Percentiles rank a stretch among this genome's conserved stretches.
phyloP scores from a whole-genome alignment of 2,329 filamentous ascomycete genomes.

The Penicillium italicum region DNA sequence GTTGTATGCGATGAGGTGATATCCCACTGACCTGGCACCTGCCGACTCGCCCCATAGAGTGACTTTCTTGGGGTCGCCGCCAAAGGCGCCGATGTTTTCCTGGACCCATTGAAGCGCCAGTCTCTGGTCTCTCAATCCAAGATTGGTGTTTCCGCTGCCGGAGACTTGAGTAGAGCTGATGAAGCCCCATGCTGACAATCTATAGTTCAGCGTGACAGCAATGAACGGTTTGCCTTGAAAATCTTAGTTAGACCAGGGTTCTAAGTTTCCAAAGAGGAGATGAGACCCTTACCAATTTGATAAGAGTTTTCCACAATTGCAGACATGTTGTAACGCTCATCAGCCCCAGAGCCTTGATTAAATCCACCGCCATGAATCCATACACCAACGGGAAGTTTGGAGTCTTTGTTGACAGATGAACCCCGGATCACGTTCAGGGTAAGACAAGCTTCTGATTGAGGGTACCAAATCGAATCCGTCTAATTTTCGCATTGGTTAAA shows the following conservation, averaged over 20 bases:
- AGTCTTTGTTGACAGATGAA: slow-evolving; percentile 33
- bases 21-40: slow-evolving; percentile 50
- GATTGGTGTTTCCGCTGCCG: slow-evolving; percentile 50
- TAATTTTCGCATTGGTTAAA: slow-evolving; percentile 3
- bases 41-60: slow-evolving; percentile 57
- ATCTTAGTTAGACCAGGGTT: not conserved
- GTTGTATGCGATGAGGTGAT: slow-evolving; percentile 53
- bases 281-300: slow-evolving; percentile 36
- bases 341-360: slow-evolving; percentile 48
- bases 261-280: not conserved
- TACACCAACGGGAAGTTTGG: slow-evolving; percentile 53
- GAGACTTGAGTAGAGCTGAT: slow-evolving; percentile 47
- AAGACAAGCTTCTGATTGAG: slow-evolving; percentile 55
- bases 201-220: slow-evolving; percentile 54
- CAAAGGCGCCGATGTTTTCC: slow-evolving; percentile 37
- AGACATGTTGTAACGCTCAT: slow-evolving; percentile 61
- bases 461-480: slow-evolving; percentile 38
- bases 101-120: slow-evolving; percentile 39
- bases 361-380: slow-evolving; percentile 62
- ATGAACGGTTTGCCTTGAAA: slow-evolving; percentile 48
- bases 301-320: slow-evolving; percentile 56
- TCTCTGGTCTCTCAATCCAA: slow-evolving; percentile 49
- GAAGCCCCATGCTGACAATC: slow-evolving; percentile 53
- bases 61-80: slow-evolving; percentile 35
- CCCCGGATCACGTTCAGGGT: slow-evolving; percentile 60